Percentiles rank a stretch among this genome's conserved stretches.
Conservation (phyloP, 805 yeast species). For the Ogataea sp. region DNA sequence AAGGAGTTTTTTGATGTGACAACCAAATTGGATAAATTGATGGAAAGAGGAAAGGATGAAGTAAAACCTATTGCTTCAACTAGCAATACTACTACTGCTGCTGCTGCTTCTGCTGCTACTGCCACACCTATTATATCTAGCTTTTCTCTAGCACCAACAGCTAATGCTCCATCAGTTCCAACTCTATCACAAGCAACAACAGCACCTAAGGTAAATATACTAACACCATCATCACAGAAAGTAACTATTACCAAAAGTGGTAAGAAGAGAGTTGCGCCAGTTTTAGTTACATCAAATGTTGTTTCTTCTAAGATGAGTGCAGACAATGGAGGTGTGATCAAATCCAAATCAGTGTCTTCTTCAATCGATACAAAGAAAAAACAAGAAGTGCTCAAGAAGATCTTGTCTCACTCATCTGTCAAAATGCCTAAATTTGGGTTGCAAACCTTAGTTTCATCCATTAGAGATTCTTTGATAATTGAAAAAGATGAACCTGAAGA, state of each 20-base stretch:
- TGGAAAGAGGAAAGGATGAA: conserved; percentile 21
- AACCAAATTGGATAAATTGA: conserved; percentile 31
- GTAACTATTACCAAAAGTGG: conserved; percentile 69
- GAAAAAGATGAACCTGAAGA: conserved; percentile 27
- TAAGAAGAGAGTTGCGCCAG: conserved; percentile 67
- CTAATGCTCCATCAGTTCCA: background rate
- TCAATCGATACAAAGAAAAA: conserved; percentile 10
- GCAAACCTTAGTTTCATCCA: conserved; percentile 56
- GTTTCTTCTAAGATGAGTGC: conserved; percentile 1
- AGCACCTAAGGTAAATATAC: conserved; percentile 5
- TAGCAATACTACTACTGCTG: background rate
- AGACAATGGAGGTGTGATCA: background rate
- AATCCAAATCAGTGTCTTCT: conserved; percentile 3
- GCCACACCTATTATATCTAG: background rate
- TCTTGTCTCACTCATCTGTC: conserved; percentile 35
- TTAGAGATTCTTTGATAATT: conserved; percentile 29
- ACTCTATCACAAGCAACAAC: background rate
- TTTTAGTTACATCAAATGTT: conserved; percentile 44
- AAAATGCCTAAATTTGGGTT: conserved; percentile 58
- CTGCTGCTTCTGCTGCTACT: background rate
- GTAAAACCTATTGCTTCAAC: background rate
- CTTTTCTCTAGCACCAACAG: background rate
- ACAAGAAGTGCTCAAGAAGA: conserved; percentile 15
- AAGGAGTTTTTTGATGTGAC: conserved; percentile 6
- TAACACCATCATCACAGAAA: conserved; percentile 28